phyloP scores from a whole-genome alignment of 495 filamentous ascomycete species.

The Cenococcum geophilum region DNA sequence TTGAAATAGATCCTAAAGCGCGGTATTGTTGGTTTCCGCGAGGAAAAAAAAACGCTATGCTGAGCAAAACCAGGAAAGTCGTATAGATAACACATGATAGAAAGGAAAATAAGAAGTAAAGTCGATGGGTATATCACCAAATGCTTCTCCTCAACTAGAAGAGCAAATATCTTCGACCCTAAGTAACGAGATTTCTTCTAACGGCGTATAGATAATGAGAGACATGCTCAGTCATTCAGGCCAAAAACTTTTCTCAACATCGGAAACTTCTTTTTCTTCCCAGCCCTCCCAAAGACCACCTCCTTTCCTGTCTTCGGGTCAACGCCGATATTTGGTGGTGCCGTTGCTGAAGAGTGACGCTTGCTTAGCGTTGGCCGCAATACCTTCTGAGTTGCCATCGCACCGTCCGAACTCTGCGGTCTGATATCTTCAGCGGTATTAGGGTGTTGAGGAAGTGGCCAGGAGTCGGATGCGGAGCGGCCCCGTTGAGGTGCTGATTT shows the following conservation, averaged over 20 bases:
- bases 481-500: slow-evolving; percentile 26
- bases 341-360: slow-evolving; percentile 18
- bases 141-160: too few relatives aligned
- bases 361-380: slow-evolving; percentile 24
- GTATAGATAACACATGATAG: too few relatives aligned
- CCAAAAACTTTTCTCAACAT: slow-evolving; percentile 52
- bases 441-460: slow-evolving; percentile 31
- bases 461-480: slow-evolving; percentile 27
- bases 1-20: too few relatives aligned
- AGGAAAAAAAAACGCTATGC: too few relatives aligned
- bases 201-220: too few relatives aligned
- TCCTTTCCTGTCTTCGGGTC: slow-evolving; percentile 22
- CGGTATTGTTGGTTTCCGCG: too few relatives aligned
- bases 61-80: too few relatives aligned
- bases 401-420: slow-evolving; percentile 30
- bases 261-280: slow-evolving; percentile 58
- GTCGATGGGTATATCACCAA: too few relatives aligned
- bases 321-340: slow-evolving; percentile 5
- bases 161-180: too few relatives aligned
- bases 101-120: too few relatives aligned
- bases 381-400: slow-evolving; percentile 1
- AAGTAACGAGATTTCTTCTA: too few relatives aligned
- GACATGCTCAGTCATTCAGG: slow-evolving; percentile 43
- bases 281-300: slow-evolving; percentile 30
- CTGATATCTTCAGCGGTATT: slow-evolving; percentile 21